Evolutionary conservation across 331 rosid genomes (phyloP).

Genomic region (Prunus yedoensis): DNA sequence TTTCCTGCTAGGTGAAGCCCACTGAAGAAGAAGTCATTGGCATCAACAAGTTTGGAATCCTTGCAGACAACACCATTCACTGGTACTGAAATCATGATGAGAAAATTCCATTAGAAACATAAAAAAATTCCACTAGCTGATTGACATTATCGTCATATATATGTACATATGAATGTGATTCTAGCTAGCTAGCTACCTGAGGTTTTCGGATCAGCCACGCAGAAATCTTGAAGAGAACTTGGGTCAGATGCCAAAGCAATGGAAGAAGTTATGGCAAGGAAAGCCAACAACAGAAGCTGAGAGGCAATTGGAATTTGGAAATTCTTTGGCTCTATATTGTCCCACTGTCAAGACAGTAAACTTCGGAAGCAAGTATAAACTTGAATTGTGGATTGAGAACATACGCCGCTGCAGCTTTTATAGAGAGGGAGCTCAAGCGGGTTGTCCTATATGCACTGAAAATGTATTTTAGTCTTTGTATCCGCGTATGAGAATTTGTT

Average conservation of each 20-base stretch:
- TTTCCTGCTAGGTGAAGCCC: conserved; percentile 28
- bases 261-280: conserved; percentile 12
- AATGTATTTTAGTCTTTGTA: no score
- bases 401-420: no score
- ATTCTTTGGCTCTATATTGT: no score
- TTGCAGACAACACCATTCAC: conserved; percentile 32
- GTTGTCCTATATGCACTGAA: no score
- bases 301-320: conserved; percentile 7
- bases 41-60: conserved; percentile 20
- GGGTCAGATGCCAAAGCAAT: conserved; percentile 28
- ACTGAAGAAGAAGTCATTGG: conserved; percentile 27
- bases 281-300: not conserved
- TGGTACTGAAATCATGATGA: conserved; percentile 2
- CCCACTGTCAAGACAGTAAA: not conserved
- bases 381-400: not conserved
- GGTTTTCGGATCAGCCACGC: conserved; percentile 31
- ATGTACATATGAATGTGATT: not conserved
- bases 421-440: no score
- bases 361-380: not conserved
- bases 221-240: conserved; percentile 39
- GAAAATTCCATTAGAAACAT: not conserved
- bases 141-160: no score
- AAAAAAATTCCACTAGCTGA: not conserved
- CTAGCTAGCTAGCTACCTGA: conserved; percentile 5
- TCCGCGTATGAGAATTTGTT: no score